Evolutionary conservation across 164 flowering plant genomes (phyloP).

Genomic region (Taxillus chinensis): DNA sequence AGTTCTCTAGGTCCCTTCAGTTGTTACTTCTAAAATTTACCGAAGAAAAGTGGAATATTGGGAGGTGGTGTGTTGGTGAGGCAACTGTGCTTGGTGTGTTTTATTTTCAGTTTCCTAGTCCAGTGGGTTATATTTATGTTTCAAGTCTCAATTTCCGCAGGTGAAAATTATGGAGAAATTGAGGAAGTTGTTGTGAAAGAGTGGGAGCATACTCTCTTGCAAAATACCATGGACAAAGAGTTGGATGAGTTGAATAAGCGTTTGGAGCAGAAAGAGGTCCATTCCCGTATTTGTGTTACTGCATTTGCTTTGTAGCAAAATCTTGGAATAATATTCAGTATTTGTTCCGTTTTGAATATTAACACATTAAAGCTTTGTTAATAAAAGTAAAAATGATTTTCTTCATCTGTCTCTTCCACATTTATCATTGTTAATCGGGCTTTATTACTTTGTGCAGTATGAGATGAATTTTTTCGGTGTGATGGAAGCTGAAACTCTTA

Average conservation of each 20-base stretch:
- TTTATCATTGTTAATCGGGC: background rate
- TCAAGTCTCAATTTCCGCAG: background rate
- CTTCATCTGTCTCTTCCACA: background rate
- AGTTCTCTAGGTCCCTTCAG: background rate
- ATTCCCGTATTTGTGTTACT: too few relatives aligned
- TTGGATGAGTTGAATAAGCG: background rate
- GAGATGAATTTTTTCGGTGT: conserved; percentile 92
- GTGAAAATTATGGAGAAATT: background rate
- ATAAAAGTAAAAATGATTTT: background rate
- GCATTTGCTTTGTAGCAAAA: too few relatives aligned
- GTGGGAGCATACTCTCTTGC: background rate
- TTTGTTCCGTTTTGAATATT: too few relatives aligned
- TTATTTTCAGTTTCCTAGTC: background rate
- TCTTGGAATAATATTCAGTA: too few relatives aligned
- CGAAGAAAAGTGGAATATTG: background rate
- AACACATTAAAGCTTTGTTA: too few relatives aligned
- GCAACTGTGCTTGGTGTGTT: background rate
- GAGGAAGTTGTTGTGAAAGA: background rate
- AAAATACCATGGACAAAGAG: background rate
- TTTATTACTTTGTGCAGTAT: conserved; percentile 39
- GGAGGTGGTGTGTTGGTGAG: background rate
- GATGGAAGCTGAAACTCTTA: conserved; percentile 60
- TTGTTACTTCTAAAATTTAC: background rate
- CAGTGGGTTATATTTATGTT: background rate
- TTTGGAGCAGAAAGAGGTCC: conserved; percentile 2